Percentiles rank a stretch among this genome's conserved stretches.
phyloP scores from a whole-genome alignment of 345 rosid genomes.

The Limnanthes douglasii region DNA sequence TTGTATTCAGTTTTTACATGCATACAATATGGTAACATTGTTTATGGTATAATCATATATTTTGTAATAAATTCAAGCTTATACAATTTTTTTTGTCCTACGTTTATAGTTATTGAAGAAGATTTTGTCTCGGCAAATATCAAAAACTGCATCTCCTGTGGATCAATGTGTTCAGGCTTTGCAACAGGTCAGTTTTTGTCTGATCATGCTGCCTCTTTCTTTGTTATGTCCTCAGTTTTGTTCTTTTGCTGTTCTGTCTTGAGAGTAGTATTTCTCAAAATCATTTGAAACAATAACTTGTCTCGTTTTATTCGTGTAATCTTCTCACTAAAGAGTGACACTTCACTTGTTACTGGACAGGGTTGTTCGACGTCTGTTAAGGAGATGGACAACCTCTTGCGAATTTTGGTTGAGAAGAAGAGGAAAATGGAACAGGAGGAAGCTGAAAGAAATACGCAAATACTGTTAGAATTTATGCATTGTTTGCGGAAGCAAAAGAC shows the following conservation, averaged over 20 bases:
- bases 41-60: too few relatives aligned
- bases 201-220: not conserved
- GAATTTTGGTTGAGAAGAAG: constrained; percentile 73
- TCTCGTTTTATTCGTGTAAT: not conserved
- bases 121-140: constrained; percentile 51
- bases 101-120: constrained; percentile 63
- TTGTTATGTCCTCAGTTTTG: too few relatives aligned
- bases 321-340: constrained; percentile 8
- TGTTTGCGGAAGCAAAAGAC: constrained; percentile 79
- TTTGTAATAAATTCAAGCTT: too few relatives aligned
- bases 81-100: constrained; percentile 15
- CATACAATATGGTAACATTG: too few relatives aligned
- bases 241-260: too few relatives aligned
- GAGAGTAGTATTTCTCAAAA: not conserved
- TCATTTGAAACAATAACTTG: not conserved
- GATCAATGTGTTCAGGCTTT: constrained; percentile 52
- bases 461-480: constrained; percentile 75
- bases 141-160: constrained; percentile 52
- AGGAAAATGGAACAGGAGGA: constrained; percentile 97
- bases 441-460: constrained; percentile 97
- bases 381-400: constrained; percentile 68
- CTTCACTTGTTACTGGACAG: constrained; percentile 34
- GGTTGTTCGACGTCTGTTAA: constrained; percentile 84
- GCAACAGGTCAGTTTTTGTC: constrained; percentile 41
- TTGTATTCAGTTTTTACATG: too few relatives aligned